Evolutionary conservation across 2,329 filamentous ascomycete genomes (phyloP).

Genomic region (Diaporthe ampelina): DNA sequence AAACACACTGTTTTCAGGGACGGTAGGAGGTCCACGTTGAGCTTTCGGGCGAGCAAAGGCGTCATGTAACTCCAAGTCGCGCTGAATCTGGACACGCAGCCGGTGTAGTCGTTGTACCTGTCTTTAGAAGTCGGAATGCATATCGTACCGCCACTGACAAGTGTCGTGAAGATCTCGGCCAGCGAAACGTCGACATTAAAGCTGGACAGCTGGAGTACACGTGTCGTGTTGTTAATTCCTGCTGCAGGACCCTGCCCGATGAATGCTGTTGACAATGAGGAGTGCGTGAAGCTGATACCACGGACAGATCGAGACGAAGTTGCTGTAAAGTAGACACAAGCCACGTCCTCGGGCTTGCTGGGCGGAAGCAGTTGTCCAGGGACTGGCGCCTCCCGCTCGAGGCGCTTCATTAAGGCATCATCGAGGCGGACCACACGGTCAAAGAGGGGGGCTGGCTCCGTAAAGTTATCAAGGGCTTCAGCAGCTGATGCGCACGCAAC

Average conservation of each 20-base stretch:
- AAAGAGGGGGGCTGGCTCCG: constrained; percentile 31
- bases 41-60: constrained; percentile 67
- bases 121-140: constrained; percentile 69
- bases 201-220: constrained; percentile 71
- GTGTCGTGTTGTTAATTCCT: constrained; percentile 62
- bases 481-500: constrained; percentile 39
- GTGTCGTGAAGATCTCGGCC: constrained; percentile 66
- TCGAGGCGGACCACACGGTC: constrained; percentile 39
- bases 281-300: constrained; percentile 74
- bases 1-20: constrained; percentile 59
- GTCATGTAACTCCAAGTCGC: constrained; percentile 70
- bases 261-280: constrained; percentile 68
- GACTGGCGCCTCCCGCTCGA: constrained; percentile 36
- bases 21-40: constrained; percentile 54
- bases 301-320: constrained; percentile 70
- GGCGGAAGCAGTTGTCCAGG: constrained; percentile 44
- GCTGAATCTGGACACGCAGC: constrained; percentile 63
- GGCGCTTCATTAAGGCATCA: constrained; percentile 40
- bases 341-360: constrained; percentile 60
- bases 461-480: constrained; percentile 32
- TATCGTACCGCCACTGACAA: constrained; percentile 70
- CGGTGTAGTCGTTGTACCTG: constrained; percentile 63
- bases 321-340: constrained; percentile 73
- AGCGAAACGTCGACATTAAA: constrained; percentile 69
- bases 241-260: constrained; percentile 64